Conservation (phyloP, 2,329 filamentous ascomycete genomes). For the Tolypocladium tropicale region DNA sequence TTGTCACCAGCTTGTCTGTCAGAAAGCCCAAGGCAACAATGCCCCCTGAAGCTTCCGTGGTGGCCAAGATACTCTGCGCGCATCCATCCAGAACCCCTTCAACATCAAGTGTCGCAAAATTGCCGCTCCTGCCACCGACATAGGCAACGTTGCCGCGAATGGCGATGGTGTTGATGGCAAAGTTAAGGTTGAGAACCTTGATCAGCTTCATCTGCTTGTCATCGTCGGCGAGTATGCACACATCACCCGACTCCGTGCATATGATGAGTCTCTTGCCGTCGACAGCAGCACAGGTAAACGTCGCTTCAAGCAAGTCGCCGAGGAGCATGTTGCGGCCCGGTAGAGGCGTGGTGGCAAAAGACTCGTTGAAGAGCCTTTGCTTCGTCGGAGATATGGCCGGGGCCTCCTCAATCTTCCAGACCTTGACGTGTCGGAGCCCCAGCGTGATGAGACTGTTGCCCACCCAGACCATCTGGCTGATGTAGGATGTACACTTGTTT, state of each 20-base stretch:
- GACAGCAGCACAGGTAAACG: slow-evolving; percentile 71
- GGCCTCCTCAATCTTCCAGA: slow-evolving; percentile 75
- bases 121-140: slow-evolving; percentile 57
- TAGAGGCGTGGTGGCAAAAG: slow-evolving; percentile 37
- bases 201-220: slow-evolving; percentile 61
- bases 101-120: slow-evolving; percentile 44
- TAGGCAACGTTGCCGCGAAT: slow-evolving; percentile 50
- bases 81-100: slow-evolving; percentile 34
- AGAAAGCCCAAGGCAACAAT: slow-evolving; percentile 62
- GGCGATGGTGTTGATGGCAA: slow-evolving; percentile 57
- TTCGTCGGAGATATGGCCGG: slow-evolving; percentile 52
- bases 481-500: slow-evolving; percentile 80
- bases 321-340: slow-evolving; percentile 81
- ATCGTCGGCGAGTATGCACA: slow-evolving; percentile 79
- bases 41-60: slow-evolving; percentile 27
- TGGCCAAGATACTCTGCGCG: slow-evolving; percentile 27
- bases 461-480: slow-evolving; percentile 86
- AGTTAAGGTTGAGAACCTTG: slow-evolving; percentile 55
- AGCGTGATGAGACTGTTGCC: slow-evolving; percentile 75
- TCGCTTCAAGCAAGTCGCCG: slow-evolving; percentile 69
- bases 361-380: slow-evolving; percentile 40
- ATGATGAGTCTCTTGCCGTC: slow-evolving; percentile 67
- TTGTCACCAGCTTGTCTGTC: slow-evolving; percentile 56
- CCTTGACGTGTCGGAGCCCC: slow-evolving; percentile 84
- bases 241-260: slow-evolving; percentile 76